phyloP scores from a whole-genome alignment of 73 alveolate species.

The Urostyla sp. region DNA sequence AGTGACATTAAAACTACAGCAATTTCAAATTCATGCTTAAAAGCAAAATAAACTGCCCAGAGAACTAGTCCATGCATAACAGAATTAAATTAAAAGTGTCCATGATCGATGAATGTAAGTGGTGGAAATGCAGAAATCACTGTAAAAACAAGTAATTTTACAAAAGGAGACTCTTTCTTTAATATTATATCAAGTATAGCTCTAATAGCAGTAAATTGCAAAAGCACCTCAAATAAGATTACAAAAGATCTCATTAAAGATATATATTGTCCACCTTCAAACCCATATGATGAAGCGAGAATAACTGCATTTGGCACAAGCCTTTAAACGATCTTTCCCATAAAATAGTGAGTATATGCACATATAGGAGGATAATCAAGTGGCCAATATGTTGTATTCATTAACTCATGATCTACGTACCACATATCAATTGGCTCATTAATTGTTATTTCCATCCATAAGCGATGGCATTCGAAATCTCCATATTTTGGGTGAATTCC shows the following conservation, averaged over 20 bases:
- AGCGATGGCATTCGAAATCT: slow-evolving; percentile 96
- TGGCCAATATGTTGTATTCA: slow-evolving; percentile 91
- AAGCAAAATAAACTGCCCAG: slow-evolving; percentile 75
- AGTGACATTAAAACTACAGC: slow-evolving; percentile 85
- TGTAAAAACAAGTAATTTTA: slow-evolving; percentile 59
- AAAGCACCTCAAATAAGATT: slow-evolving; percentile 60
- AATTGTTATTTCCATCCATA: slow-evolving; percentile 95
- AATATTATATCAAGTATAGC: slow-evolving; percentile 43
- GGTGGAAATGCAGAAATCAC: slow-evolving; percentile 73
- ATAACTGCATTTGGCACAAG: slow-evolving; percentile 79
- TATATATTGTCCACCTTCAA: slow-evolving; percentile 78
- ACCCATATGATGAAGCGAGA: slow-evolving; percentile 79
- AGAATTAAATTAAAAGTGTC: slow-evolving; percentile 93
- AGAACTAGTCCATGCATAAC: slow-evolving; percentile 90
- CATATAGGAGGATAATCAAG: slow-evolving; percentile 98
- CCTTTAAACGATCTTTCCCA: slow-evolving; percentile 64
- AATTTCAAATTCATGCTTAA: slow-evolving; percentile 57
- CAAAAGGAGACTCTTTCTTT: slow-evolving; percentile 7
- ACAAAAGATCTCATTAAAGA: slow-evolving; percentile 78
- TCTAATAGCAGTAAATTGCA: slow-evolving; percentile 66
- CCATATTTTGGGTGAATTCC: slow-evolving; percentile 88
- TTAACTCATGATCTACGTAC: slow-evolving; percentile 80
- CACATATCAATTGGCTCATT: slow-evolving; percentile 75
- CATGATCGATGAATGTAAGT: slow-evolving; percentile 94
- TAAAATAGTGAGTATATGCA: slow-evolving; percentile 91